Conservation (phyloP, 371 early-diverging fungal species). For the Lichtheimia hyalospora region DNA sequence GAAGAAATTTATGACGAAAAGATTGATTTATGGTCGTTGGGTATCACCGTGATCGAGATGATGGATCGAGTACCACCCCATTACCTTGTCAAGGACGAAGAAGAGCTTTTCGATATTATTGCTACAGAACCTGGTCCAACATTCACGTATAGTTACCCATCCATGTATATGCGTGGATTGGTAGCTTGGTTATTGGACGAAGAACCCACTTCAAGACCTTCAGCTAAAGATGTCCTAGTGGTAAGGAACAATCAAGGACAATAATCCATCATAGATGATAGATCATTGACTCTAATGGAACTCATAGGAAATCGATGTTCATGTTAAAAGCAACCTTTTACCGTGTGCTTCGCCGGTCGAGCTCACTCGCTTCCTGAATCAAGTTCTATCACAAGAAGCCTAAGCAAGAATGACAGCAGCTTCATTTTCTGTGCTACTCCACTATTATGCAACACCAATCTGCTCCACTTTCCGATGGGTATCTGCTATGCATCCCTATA, state of each 20-base stretch:
- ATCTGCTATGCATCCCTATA: no score
- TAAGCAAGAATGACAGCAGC: background rate
- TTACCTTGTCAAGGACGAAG: conserved; percentile 48
- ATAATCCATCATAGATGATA: no score
- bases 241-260: background rate
- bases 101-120: conserved; percentile 41
- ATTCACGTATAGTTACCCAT: conserved; percentile 50
- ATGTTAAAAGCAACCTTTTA: conserved; percentile 39
- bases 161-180: conserved; percentile 54
- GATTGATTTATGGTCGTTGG: conserved; percentile 99
- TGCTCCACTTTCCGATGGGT: no score
- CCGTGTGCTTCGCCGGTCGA: conserved; percentile 33
- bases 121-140: conserved; percentile 47
- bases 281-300: background rate
- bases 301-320: conserved; percentile 41
- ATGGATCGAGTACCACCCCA: conserved; percentile 58
- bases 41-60: conserved; percentile 65
- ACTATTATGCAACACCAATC: no score
- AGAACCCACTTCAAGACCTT: conserved; percentile 36
- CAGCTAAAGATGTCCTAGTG: conserved; percentile 35
- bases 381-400: conserved; percentile 34
- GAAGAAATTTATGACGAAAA: conserved; percentile 81
- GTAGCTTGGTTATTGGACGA: conserved; percentile 55
- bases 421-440: no score
- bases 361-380: conserved; percentile 37